phyloP scores from a whole-genome alignment of 2,329 filamentous ascomycete species.

The Stemphylium lycopersici region DNA sequence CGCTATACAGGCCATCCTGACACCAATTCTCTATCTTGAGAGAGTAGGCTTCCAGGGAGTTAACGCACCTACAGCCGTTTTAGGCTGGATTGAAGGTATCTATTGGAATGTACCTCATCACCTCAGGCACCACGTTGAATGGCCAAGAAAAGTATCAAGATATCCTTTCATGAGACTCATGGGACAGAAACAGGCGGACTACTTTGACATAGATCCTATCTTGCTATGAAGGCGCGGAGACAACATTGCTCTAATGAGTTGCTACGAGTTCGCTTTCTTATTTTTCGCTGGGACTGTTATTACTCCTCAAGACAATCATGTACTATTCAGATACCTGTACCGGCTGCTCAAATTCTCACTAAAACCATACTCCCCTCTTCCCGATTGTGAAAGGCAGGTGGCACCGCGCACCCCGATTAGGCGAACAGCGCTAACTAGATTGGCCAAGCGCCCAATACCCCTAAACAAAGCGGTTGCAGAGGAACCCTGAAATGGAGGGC shows the following conservation, averaged over 20 bases:
- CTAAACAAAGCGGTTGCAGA: too few species aligned
- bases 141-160: constrained; percentile 38
- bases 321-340: too few species aligned
- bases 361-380: too few species aligned
- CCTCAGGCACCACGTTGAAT: constrained; percentile 37
- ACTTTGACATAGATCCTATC: constrained; percentile 12
- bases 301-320: not conserved
- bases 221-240: not conserved
- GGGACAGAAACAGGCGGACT: constrained; percentile 28
- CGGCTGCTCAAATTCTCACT: too few species aligned
- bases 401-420: too few species aligned
- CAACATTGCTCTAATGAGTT: not conserved
- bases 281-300: not conserved
- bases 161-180: constrained; percentile 38
- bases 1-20: constrained; percentile 54
- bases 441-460: too few species aligned
- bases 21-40: constrained; percentile 48
- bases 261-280: not conserved
- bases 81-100: constrained; percentile 44
- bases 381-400: too few species aligned
- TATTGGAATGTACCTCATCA: constrained; percentile 35
- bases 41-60: constrained; percentile 43
- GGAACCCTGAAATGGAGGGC: too few species aligned
- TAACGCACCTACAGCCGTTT: constrained; percentile 38
- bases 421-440: too few species aligned